Evolutionary conservation across 768 basidiomycete genomes (phyloP).

Genomic region (Collybiopsis luxurians): DNA sequence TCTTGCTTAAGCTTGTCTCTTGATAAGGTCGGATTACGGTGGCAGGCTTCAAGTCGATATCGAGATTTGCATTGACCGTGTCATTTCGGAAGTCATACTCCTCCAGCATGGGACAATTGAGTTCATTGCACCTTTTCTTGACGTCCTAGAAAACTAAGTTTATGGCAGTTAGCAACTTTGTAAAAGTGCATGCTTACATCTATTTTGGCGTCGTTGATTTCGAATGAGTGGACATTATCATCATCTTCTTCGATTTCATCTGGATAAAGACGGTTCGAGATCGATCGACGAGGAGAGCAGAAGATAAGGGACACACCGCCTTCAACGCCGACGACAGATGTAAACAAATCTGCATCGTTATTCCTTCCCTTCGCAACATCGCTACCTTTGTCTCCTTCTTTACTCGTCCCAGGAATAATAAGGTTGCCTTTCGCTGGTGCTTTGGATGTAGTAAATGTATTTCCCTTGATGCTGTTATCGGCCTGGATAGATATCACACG

Average conservation of each 20-base stretch:
- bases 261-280: conserved; percentile 25
- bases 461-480: conserved; percentile 75
- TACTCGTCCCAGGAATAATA: conserved; percentile 83
- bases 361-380: conserved; percentile 36
- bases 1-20: conserved; percentile 97
- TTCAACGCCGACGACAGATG: conserved; percentile 95
- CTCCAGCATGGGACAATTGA: conserved; percentile 97
- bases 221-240: conserved; percentile 95
- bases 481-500: conserved; percentile 66
- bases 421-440: conserved; percentile 81
- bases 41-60: conserved; percentile 97
- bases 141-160: conserved; percentile 59
- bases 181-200: conserved; percentile 55
- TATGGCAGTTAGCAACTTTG: neutral
- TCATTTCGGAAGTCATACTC: conserved; percentile 99
- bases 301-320: conserved; percentile 66
- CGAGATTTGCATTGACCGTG: conserved; percentile 91
- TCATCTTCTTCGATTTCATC: conserved; percentile 98
- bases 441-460: conserved; percentile 76
- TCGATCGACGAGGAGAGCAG: neutral
- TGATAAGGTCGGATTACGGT: conserved; percentile 98
- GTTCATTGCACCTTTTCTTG: conserved; percentile 93
- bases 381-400: conserved; percentile 69
- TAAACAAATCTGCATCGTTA: conserved; percentile 80
- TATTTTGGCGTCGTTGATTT: conserved; percentile 92